Percentiles rank a stretch among this genome's conserved stretches.
These are phyloP conservation scores for Phytophthora sansomeana DNA, from an alignment of 352 stramenopile species.

Conservation along the genomic window DNA sequence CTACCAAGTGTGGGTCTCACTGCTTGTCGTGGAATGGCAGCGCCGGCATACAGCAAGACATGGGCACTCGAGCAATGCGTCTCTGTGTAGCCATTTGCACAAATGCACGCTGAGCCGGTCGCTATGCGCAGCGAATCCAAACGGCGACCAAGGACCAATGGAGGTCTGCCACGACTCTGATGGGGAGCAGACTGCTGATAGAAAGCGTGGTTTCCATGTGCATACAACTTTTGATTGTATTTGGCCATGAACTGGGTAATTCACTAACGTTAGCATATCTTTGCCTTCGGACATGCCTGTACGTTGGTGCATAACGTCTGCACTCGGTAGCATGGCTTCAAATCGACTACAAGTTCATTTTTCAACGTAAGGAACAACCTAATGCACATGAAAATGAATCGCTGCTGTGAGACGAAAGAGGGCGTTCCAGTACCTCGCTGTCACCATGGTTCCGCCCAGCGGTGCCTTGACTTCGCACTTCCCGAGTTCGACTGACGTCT, in stretches of 20 bases:
- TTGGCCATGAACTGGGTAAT: neutral
- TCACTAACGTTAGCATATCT: neutral
- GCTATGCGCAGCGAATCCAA: neutral
- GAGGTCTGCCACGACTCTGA: conserved; percentile 11
- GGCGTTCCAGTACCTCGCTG: neutral
- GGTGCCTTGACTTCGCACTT: neutral
- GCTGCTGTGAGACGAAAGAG: conserved; percentile 3
- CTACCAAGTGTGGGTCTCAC: neutral
- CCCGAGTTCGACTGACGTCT: neutral
- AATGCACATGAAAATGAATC: conserved; percentile 12
- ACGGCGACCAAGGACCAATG: conserved; percentile 14
- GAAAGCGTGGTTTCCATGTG: conserved; percentile 6
- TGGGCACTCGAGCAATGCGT: neutral
- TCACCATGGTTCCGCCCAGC: neutral
- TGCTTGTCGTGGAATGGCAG: conserved; percentile 13
- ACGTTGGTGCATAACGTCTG: neutral
- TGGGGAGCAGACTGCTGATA: conserved; percentile 9
- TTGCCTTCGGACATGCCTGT: neutral
- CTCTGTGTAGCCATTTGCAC: conserved; percentile 11
- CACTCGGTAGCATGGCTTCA: conserved; percentile 8
- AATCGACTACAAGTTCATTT: conserved; percentile 12
- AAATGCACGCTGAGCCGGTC: neutral
- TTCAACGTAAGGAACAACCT: conserved; percentile 10
- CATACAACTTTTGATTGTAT: neutral
- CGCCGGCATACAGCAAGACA: neutral